Conservation (phyloP, 495 filamentous ascomycete genomes). For the Daldinia decipiens region DNA sequence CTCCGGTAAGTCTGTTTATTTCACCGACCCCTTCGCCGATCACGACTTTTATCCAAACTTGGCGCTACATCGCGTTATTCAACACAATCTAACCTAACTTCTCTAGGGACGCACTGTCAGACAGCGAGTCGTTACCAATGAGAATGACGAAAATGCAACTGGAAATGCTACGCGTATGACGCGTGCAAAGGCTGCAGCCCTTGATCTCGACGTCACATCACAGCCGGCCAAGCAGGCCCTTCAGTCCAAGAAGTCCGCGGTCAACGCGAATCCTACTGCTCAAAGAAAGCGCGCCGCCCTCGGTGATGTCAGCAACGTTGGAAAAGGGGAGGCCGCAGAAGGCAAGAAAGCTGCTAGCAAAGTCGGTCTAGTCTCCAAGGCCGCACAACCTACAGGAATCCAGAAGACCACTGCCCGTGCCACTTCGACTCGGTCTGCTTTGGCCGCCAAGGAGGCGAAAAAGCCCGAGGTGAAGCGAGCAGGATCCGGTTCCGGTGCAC, state of each 20-base stretch:
- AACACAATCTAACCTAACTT: constrained; percentile 24
- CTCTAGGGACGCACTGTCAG: constrained; percentile 50
- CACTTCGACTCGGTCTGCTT: constrained; percentile 70
- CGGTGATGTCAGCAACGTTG: constrained; percentile 95
- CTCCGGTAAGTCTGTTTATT: constrained; percentile 58
- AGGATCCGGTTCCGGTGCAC: constrained; percentile 76
- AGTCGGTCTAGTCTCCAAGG: constrained; percentile 77
- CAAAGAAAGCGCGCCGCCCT: constrained; percentile 79
- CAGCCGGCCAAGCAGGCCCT: constrained; percentile 70
- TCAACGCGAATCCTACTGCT: constrained; percentile 62
- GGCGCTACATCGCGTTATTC: constrained; percentile 11
- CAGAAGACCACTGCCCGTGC: constrained; percentile 76
- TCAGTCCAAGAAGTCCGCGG: constrained; percentile 75
- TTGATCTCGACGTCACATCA: constrained; percentile 65
- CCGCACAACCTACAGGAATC: constrained; percentile 76
- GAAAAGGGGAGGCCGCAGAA: constrained; percentile 74
- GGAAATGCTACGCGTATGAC: constrained; percentile 93
- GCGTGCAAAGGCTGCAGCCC: constrained; percentile 86
- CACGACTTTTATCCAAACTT: constrained; percentile 7
- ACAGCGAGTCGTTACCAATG: constrained; percentile 76
- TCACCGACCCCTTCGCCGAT: not conserved
- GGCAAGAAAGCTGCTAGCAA: constrained; percentile 75
- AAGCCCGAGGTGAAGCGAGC: constrained; percentile 74
- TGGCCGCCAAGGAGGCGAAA: constrained; percentile 72
- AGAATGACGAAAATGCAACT: constrained; percentile 94